phyloP scores from a whole-genome alignment of 108 stramenopile species.

The Chaetoceros tenuissimus region DNA sequence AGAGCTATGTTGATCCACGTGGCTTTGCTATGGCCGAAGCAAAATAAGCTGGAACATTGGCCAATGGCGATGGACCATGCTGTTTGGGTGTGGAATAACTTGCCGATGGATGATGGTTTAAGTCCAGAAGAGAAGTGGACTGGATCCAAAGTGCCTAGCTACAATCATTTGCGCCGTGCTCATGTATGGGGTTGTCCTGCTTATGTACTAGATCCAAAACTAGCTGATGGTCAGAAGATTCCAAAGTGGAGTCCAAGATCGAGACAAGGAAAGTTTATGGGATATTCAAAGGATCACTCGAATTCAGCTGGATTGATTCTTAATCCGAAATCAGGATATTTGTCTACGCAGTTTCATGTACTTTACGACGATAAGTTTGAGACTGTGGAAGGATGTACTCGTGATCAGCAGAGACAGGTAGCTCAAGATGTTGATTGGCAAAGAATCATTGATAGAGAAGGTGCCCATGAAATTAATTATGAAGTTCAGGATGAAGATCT shows the following conservation, averaged over 20 bases:
- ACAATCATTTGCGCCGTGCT: constrained; percentile 5
- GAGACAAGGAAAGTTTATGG: too few relatives aligned
- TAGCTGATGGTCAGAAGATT: constrained; percentile 27
- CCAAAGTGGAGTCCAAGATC: constrained; percentile 40
- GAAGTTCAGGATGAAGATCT: too few relatives aligned
- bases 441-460: too few relatives aligned
- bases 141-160: background rate
- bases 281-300: too few relatives aligned
- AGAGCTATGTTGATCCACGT: constrained; percentile 29
- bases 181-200: constrained; percentile 29
- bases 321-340: too few relatives aligned
- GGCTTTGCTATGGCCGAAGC: constrained; percentile 20
- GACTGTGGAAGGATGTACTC: too few relatives aligned
- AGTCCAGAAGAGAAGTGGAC: too few relatives aligned
- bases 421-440: too few relatives aligned
- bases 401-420: too few relatives aligned
- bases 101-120: constrained; percentile 12
- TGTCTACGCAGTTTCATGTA: constrained; percentile 17
- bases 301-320: too few relatives aligned
- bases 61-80: constrained; percentile 40
- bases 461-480: too few relatives aligned
- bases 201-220: constrained; percentile 28
- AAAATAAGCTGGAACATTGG: constrained; percentile 18
- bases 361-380: constrained; percentile 17
- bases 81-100: constrained; percentile 18